Evolutionary conservation across 2,329 filamentous ascomycete genomes (phyloP), one percentile per base, ranked within the genome.

Genomic region (Fusarium penzigii): DNA sequence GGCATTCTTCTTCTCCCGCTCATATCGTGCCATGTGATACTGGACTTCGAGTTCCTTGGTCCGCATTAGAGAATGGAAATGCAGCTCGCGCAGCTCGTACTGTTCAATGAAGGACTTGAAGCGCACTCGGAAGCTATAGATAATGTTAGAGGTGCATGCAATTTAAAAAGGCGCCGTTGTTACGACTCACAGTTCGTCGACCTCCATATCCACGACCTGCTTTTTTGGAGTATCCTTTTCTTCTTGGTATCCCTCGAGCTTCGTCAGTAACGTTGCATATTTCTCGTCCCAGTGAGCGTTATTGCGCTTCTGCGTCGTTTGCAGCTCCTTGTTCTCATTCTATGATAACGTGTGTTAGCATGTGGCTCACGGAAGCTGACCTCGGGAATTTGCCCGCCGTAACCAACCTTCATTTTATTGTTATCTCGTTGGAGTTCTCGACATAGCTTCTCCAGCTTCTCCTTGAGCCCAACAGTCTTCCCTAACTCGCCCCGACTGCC

Each of bases 21-120:
- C 94, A 65, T 89, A 90, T 53, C 91, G 88, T 17, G 90, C 90
- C 72, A 92, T 86, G 59, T 97, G 89, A 69, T 90, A 92, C 66
- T 96, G 92, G 49, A 97, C 91, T 70, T 99, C 94, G 29, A 96
- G 84, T 67, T 99, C 94, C 70, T 97, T 97, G 57, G 90, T 92
- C 57, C 93, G 89, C 73, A 99, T 86, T 38, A 95, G 80, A 20
- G 91, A 90, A 69, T 95, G 90, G 70, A 96, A 97, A 68, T 97
- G 92, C 48, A 97, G 78, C 70, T 99, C 94, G 44, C 94, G 89
- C 53, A 96, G 81, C 73, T 99, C 94, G 71, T 96, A 97, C 72
- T 97, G 94, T 59, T 99, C 94, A 65, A 96, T 89, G 65, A 99
- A 87, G 1, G 92, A 96, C 71, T 96, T 97, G 77, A 94, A 94